Base-by-base conservation (phyloP, 1,139 yeast genomes). In the Debaryomycetaceae sp. region DNA sequence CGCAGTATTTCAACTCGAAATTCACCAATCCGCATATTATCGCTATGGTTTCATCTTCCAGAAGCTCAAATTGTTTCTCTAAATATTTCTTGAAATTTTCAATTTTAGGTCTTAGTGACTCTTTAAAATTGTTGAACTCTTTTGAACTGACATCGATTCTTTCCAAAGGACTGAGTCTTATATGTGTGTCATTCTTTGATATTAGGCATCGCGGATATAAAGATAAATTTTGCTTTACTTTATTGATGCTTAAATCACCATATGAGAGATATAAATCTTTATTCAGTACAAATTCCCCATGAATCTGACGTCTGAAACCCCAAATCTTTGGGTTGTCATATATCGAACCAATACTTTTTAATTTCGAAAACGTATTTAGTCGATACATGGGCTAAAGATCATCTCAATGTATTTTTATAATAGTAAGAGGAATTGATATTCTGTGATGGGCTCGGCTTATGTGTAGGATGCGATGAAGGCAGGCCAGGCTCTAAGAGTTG, bases 31-130 rank as follows among this genome's bases (percentile, higher is more conserved):
- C 51, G 33, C 43, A 45, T 8, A 46, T 29, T 14, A 48, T 49
- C 19, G 50, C 39, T 6, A 57, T 26, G 17, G 51, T 52, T 41
- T 65, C 70, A 31, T 50, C 43, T 2, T 49, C 30, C 55, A 52
- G 59, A 6, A 65, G 39, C 1, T 41, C 44, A 33, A 58, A 59
- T 5, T 50, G 47, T 3, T 34, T 26, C 2, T 65, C 66, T 7
- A 56, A 16, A 34, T 55, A 45, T 6, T 30, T 17, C 26, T 51
- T 49, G 5, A 55, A 42, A 14, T 28, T 45, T 15, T 40, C 44
- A 34, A 30, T 19, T 37, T 37, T 38, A 2, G 50, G 39, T 7
- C 33, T 30, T n/a, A 51, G 41, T 22, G 26, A 22, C 11, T 8
- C 7, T 3, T 22, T 22, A 11, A 22, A 22, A 22, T 22, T 8